Base-by-base conservation (phyloP, 495 filamentous ascomycete genomes). In the Jackrogersella multiformis region DNA sequence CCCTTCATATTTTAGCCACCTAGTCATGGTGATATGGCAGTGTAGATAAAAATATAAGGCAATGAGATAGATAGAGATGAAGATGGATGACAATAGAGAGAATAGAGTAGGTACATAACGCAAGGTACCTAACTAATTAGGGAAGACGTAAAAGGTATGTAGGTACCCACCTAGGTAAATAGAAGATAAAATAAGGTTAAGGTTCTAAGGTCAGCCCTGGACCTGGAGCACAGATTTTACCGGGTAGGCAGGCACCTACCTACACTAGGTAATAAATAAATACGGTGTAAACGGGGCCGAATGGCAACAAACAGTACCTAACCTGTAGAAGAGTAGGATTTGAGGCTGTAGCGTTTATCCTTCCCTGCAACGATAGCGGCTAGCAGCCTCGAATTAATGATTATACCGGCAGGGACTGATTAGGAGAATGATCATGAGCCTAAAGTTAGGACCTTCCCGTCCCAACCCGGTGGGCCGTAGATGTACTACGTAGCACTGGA, bases 381-480 rank as follows among this genome's bases (percentile, higher is more conserved):
- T 60, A 56, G 26, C 34, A 41, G 35, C 36, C 51, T 56, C 15
- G 28, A 18, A 20, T n/a, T 10, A 16, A 49, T 30, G 30, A 39
- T 48, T 38, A 49, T n/a, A n/a, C n/a, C n/a, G n/a, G n/a, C n/a
- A n/a, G n/a, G n/a, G n/a, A n/a, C 42, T 49, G 56, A 59, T 59
- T 46, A 57, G 55, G 36, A 28, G 18, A 10, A 9, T 52, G 46
- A 44, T 42, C 21, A 52, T 30, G 46, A 34, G 28, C 58, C 38
- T 42, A 53, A 38, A 54, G 26, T 52, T 67, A 30, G 56, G 36
- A 48, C 58, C 64, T 57, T 61, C 51, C 57, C 52, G 64, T 62
- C 52, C 64, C 64, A 62, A 62, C 21, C 57, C 38, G 30, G 64
- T 68, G 64, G 64, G 53, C 54, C 64, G 36, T 26, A 49, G 21